Evolutionary conservation across 2,329 filamentous ascomycete species (phyloP).

Genomic region (Cadophora malorum): DNA sequence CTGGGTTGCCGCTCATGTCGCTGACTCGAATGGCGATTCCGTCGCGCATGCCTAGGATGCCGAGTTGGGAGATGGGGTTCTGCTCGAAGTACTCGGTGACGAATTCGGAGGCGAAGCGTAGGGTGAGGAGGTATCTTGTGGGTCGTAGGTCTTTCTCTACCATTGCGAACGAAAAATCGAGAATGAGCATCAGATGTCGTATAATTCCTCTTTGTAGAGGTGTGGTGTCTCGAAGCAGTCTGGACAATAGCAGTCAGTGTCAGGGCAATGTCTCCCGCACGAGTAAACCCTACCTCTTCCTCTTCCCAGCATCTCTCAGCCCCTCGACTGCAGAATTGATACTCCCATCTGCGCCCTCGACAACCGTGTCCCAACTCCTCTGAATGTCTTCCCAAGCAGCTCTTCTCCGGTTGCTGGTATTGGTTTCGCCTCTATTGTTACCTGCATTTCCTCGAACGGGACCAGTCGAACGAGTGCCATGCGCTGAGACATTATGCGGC

Average conservation of each 20-base stretch:
- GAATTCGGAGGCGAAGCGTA: slow-evolving; percentile 86
- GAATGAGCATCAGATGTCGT: slow-evolving; percentile 87
- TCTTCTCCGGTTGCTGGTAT: slow-evolving; percentile 49
- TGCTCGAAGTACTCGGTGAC: slow-evolving; percentile 97
- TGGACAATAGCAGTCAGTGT: slow-evolving; percentile 43
- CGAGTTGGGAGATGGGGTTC: slow-evolving; percentile 96
- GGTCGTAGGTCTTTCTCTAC: slow-evolving; percentile 92
- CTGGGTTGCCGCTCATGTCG: slow-evolving; percentile 90
- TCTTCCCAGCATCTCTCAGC: slow-evolving; percentile 81
- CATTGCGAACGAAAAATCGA: slow-evolving; percentile 96
- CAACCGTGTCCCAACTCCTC: slow-evolving; percentile 74
- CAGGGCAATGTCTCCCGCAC: background rate
- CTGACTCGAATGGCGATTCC: slow-evolving; percentile 85
- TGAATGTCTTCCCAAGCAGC: slow-evolving; percentile 72
- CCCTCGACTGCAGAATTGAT: slow-evolving; percentile 75
- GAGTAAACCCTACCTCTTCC: slow-evolving; percentile 62
- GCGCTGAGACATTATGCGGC: slow-evolving; percentile 35
- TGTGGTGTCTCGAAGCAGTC: slow-evolving; percentile 90
- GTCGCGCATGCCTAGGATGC: slow-evolving; percentile 91
- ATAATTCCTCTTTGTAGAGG: slow-evolving; percentile 97
- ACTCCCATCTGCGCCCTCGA: slow-evolving; percentile 80
- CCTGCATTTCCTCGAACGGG: slow-evolving; percentile 36
- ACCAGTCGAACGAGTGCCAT: slow-evolving; percentile 44
- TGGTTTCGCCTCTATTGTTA: slow-evolving; percentile 42
- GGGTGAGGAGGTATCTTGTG: slow-evolving; percentile 80